Evolutionary conservation across 2,329 filamentous ascomycete species (phyloP).

Genomic region (Botrytis porri): DNA sequence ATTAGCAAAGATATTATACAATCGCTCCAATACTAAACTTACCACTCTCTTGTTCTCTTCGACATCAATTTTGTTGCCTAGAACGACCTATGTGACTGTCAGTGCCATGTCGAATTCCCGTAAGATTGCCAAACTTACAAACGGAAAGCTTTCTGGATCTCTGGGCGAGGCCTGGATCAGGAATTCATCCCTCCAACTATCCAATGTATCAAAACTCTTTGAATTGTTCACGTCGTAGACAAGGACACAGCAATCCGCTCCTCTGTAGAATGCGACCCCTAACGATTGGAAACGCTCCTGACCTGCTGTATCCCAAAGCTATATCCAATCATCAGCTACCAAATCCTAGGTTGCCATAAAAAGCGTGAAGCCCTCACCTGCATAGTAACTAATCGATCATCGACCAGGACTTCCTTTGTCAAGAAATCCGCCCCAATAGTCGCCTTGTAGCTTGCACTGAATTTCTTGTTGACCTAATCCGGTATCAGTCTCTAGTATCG

Average conservation of each 20-base stretch:
- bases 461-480: constrained; percentile 96
- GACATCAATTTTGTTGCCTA: constrained; percentile 98
- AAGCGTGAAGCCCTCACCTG: constrained; percentile 57
- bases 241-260: constrained; percentile 95
- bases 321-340: constrained; percentile 41
- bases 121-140: constrained; percentile 59
- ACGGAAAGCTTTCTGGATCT: constrained; percentile 96
- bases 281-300: constrained; percentile 97
- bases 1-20: constrained; percentile 28
- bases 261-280: constrained; percentile 95
- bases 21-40: constrained; percentile 36
- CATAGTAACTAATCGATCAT: constrained; percentile 97
- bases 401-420: constrained; percentile 95
- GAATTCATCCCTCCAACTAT: constrained; percentile 98
- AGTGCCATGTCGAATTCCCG: constrained; percentile 20
- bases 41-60: constrained; percentile 96
- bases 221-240: constrained; percentile 99
- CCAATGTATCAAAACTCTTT: constrained; percentile 97
- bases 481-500: constrained; percentile 24
- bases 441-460: constrained; percentile 99
- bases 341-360: background rate
- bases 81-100: constrained; percentile 65
- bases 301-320: constrained; percentile 98
- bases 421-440: constrained; percentile 98
- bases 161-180: constrained; percentile 94